Base-by-base conservation (phyloP, 257 asterid genomes). In the Petunia axillaris region DNA sequence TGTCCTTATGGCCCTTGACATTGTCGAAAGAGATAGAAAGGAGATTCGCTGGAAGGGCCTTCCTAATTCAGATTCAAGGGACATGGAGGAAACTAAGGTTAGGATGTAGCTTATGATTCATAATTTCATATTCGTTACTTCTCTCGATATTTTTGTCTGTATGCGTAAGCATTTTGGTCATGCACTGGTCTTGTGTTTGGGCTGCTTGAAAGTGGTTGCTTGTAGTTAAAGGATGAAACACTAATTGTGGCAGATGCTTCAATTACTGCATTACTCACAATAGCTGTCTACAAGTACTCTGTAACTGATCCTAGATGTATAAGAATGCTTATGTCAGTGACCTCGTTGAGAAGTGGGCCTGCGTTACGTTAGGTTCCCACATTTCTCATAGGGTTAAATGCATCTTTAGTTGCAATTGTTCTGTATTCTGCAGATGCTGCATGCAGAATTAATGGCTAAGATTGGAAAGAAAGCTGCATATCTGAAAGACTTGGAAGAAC, bases 1-100 rank as follows among this genome's bases (percentile, higher is more conserved):
- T 75, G 83, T 83, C 78, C 83, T 83, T 57, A 75, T 83, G 83
- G 86, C 83, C 39, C 74, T 83, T 2, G 83, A 83, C 13, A 59
- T 83, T 75, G 46, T 79, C 6, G 44, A 66, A 60, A 73, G 77
- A 41, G 81, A 53, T 78, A 54, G 73, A 64, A 83, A 83, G 38
- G 83, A 83, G 62, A 79, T 82, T 57, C 55, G 15, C 35, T 74
- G 83, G 83, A 66, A 64, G 11, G 86, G 86, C 67, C 83, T 79
- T 53, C 81, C 78, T 44, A 64, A 66, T 64, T 60, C 79, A 67
- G 63, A 67, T 59, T 52, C 52, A 44, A 37, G 39, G 79, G 76
- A 78, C 64, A 53, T 46, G 59, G 82, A 82, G 4, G 79, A 82
- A 38, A 78, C 64, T 4, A 82, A 82, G 82, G 85, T 82, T 82